A percentile compares a stretch with the other conserved stretches of the same genome.
phyloP scores from a whole-genome alignment of 2,329 filamentous ascomycete genomes.

The Fusarium torulosum region DNA sequence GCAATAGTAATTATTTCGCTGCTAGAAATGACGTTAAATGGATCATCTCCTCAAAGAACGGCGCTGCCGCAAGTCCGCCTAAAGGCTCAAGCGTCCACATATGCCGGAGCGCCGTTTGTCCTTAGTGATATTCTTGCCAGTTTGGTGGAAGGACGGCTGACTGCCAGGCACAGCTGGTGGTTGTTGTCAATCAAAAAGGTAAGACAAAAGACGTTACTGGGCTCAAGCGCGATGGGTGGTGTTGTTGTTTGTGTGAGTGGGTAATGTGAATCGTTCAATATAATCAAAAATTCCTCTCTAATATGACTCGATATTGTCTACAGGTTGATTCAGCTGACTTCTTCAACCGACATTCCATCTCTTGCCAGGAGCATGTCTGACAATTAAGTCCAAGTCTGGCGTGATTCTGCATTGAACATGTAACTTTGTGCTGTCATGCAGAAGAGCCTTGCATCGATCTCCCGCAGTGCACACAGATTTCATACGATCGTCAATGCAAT shows the following conservation, averaged over 20 bases:
- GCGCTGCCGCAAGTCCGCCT: slow-evolving; percentile 27
- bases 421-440: slow-evolving; percentile 42
- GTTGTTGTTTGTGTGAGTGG: slow-evolving; percentile 24
- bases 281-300: background rate
- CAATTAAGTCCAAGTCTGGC: slow-evolving; percentile 2
- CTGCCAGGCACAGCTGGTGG: slow-evolving; percentile 17
- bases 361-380: slow-evolving; percentile 2
- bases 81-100: slow-evolving; percentile 34
- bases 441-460: slow-evolving; percentile 46
- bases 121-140: background rate
- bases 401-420: slow-evolving; percentile 21
- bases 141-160: background rate
- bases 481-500: slow-evolving; percentile 46
- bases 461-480: slow-evolving; percentile 39
- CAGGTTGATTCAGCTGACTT: slow-evolving; percentile 10
- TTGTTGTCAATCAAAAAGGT: slow-evolving; percentile 23
- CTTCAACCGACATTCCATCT: slow-evolving; percentile 19
- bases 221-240: slow-evolving; percentile 23
- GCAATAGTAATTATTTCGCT: slow-evolving; percentile 22
- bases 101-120: slow-evolving; percentile 34
- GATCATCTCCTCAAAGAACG: slow-evolving; percentile 27
- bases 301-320: slow-evolving; percentile 7
- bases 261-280: slow-evolving; percentile 16
- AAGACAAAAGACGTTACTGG: slow-evolving; percentile 41
- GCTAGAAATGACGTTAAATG: slow-evolving; percentile 41